Evolutionary conservation across 2,329 filamentous ascomycete species (phyloP), one percentile per base, ranked within the genome.

Genomic region (Xylariaceae sp.): DNA sequence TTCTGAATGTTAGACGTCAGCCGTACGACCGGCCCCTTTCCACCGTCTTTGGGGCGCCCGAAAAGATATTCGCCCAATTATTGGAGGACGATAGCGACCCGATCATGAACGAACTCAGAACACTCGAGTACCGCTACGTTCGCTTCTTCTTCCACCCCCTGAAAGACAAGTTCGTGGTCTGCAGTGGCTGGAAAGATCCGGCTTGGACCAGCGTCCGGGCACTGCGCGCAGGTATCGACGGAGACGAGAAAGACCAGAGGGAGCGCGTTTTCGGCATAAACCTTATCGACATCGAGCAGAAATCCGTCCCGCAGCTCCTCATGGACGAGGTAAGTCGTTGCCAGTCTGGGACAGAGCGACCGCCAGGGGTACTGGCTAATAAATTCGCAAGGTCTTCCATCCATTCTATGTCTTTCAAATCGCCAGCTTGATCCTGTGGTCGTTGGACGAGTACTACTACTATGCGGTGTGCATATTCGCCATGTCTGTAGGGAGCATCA

Each of bases 321-420:
- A 72, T 95, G 14, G 90, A 98, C 52, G 92, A 98, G 68, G 83
- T 87, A 60, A 24, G 57, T 47, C 21, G 7, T 7, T 35, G 17
- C 23, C 16, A 4, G 29, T 17, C 16, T 13, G 28, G 9, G n/a
- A 35, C 12, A 24, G 7, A 11, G 21, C 11, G 11, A 11, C 21
- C 7, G 21, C 21, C 11, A 24, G 7, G 11, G 7, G 21, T 24
- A 7, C 30, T 23, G 7, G 15, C 8, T 34, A 26, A 13, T 15
- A 9, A 27, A 12, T 36, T 9, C 11, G 34, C 14, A 47, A 87
- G 77, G 88, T 87, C 14, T 88, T 98, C 55, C 92, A 98, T 59
- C 94, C 92, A 0, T 98, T 98, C 61, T 98, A 98, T 60, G 84
- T 98, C 40, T 98, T 98, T 59, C 92, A 98, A 64, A 83, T 97